Conservation (phyloP, 495 filamentous ascomycete genomes). For the Penicillium roqueforti region DNA sequence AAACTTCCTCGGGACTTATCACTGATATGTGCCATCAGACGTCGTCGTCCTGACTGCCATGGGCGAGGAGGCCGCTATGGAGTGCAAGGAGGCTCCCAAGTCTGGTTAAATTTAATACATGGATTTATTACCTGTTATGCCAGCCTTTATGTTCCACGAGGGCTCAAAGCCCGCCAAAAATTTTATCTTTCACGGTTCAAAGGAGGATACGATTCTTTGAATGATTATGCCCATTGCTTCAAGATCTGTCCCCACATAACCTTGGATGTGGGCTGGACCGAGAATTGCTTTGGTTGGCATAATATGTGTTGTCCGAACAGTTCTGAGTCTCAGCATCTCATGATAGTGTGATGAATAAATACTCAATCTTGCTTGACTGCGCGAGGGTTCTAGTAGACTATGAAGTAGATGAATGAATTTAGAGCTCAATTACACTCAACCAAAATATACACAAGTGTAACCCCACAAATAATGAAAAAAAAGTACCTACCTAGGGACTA, state of each 20-base stretch:
- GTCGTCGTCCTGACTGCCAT: conserved; percentile 90
- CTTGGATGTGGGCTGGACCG: conserved; percentile 40
- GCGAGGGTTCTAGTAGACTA: not conserved
- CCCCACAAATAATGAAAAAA: not conserved
- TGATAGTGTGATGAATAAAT: conserved; percentile 47
- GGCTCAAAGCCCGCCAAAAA: conserved; percentile 23
- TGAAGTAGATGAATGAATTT: not conserved
- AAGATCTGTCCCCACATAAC: conserved; percentile 26
- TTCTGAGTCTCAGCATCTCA: conserved; percentile 42
- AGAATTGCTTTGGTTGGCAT: conserved; percentile 43
- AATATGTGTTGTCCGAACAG: conserved; percentile 36
- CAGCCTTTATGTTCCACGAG: conserved; percentile 33
- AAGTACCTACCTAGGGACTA: too few relatives aligned
- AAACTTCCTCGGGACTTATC: not conserved
- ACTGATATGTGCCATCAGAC: conserved; percentile 47
- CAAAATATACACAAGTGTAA: not conserved
- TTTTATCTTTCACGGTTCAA: conserved; percentile 30
- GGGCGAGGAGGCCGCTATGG: conserved; percentile 89
- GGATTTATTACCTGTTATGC: conserved; percentile 31
- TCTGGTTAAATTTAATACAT: conserved; percentile 30
- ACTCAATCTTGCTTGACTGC: conserved; percentile 12
- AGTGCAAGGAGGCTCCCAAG: conserved; percentile 81
- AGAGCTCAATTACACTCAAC: not conserved
- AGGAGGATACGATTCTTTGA: conserved; percentile 32
- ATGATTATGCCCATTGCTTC: conserved; percentile 23